phyloP scores from a whole-genome alignment of 176 grass and related monocot genomes.

The Guadua angustifolia region DNA sequence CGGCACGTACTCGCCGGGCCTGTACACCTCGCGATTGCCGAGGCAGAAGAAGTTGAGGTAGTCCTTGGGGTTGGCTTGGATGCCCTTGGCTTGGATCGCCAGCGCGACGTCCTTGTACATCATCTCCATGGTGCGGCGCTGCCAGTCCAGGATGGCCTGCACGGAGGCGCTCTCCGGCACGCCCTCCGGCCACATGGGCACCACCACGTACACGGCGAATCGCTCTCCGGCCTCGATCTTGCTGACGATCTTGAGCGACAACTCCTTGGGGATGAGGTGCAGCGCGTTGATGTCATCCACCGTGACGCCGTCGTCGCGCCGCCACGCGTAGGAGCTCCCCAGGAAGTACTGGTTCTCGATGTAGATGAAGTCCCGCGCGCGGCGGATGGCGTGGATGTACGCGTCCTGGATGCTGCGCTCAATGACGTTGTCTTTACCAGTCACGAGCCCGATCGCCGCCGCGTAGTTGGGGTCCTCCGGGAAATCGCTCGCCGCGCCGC shows the following conservation, averaged over 20 bases:
- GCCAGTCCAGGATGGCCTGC: conserved; percentile 95
- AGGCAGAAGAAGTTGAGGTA: conserved; percentile 95
- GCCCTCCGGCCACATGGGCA: conserved; percentile 98
- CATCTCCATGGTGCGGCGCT: conserved; percentile 86
- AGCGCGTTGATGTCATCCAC: conserved; percentile 69
- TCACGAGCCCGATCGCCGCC: conserved; percentile 63
- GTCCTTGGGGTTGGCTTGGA: conserved; percentile 71
- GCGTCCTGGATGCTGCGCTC: conserved; percentile 89
- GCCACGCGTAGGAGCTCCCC: conserved; percentile 78
- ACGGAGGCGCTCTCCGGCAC: conserved; percentile 82
- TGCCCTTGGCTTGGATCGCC: conserved; percentile 70
- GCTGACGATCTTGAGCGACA: conserved; percentile 76
- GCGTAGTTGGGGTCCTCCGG: conserved; percentile 67
- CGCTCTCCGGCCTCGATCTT: conserved; percentile 87
- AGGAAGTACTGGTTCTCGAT: conserved; percentile 93
- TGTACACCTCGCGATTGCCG: conserved; percentile 77
- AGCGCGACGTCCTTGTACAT: conserved; percentile 85
- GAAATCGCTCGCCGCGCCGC: conserved; percentile 75
- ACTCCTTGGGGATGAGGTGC: conserved; percentile 89
- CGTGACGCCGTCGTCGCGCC: conserved; percentile 52
- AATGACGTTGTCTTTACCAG: conserved; percentile 77
- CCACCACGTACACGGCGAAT: conserved; percentile 74
- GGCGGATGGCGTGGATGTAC: conserved; percentile 65
- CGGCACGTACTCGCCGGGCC: conserved; percentile 63
- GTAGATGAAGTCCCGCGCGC: conserved; percentile 62